Evolutionary conservation across 1,284 basidiomycete genomes (phyloP), one percentile per base, ranked within the genome.

Genomic region (Mycena sp.): DNA sequence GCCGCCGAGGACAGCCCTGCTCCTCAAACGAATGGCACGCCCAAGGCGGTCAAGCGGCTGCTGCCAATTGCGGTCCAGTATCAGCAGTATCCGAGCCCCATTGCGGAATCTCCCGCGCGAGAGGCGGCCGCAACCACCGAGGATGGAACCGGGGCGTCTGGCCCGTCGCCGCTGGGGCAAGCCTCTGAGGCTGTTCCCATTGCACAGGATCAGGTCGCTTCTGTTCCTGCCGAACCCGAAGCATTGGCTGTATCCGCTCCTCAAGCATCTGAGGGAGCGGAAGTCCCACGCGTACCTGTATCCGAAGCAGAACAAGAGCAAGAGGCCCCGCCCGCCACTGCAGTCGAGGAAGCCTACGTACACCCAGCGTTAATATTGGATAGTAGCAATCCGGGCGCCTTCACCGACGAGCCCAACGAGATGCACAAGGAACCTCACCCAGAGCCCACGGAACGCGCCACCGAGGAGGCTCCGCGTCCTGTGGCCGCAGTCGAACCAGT

Each of bases 81-180:
- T 44, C 56, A 44, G 72, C 66, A 49, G 71, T 64, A 76, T 23
- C 79, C 81, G 11, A 86, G 82, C 58, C 85, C 87, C 7, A 87
- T 87, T 60, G 77, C 81, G 1, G 85, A 87, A 68, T 87, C 85
- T 1, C 86, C 87, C 28, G 78, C 77, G 11, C 78, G 83, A 19
- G 84, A 85, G 68, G 78, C 76, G 21, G 81, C 77, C n/a, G 84
- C 79, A 10, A 30, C 46, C 2, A 50, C 57, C 12, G 63, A 67
- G 41, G 68, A 48, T 26, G 63, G 16, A 6, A 29, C 32, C 9
- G 25, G 21, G 2, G 30, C 35, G 21, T 49, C 21, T 40, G 56
- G 45, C 26, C 55, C 62, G 14, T 38, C 41, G 35, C 55, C 57
- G 16, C 38, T 35, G 37, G 65, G 12, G 41, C 25, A 55, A 10